A percentile compares a stretch with the other conserved stretches of the same genome.
Evolutionary conservation across 1,284 basidiomycete genomes (phyloP).

Genomic region (Leccinum griseonigrum): DNA sequence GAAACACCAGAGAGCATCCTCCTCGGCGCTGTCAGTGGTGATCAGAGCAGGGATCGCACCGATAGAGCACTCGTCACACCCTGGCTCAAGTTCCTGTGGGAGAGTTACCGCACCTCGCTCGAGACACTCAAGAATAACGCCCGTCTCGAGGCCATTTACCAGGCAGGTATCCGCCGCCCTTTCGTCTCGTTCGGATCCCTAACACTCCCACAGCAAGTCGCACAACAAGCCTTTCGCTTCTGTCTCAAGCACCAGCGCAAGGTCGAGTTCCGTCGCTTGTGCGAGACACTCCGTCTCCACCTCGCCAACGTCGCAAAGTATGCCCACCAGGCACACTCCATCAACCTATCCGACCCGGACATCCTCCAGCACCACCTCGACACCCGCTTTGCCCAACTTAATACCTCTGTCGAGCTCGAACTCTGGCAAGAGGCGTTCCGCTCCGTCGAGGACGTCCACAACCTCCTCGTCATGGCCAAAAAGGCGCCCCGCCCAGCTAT

Average conservation of each 20-base stretch:
- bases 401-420: slow-evolving; percentile 97
- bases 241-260: slow-evolving; percentile 93
- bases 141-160: slow-evolving; percentile 91
- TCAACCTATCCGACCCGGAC: slow-evolving; percentile 96
- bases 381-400: slow-evolving; percentile 96
- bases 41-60: slow-evolving; percentile 94
- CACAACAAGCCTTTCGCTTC: slow-evolving; percentile 96
- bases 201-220: slow-evolving; percentile 69
- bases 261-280: slow-evolving; percentile 96
- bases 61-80: slow-evolving; percentile 95
- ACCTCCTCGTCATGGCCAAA: slow-evolving; percentile 90
- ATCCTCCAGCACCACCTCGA: slow-evolving; percentile 97
- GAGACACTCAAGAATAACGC: slow-evolving; percentile 98
- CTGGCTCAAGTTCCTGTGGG: slow-evolving; percentile 98
- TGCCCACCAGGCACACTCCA: slow-evolving; percentile 92
- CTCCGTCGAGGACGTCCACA: slow-evolving; percentile 97
- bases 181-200: neutral
- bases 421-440: slow-evolving; percentile 99
- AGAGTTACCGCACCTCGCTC: slow-evolving; percentile 94
- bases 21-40: slow-evolving; percentile 83
- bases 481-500: slow-evolving; percentile 89
- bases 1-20: slow-evolving; percentile 93
- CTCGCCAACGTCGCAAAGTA: slow-evolving; percentile 96
- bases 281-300: slow-evolving; percentile 95
- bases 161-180: slow-evolving; percentile 50